phyloP scores from a whole-genome alignment of 2,329 filamentous ascomycete genomes.

The Parastagonospora nodorum region DNA sequence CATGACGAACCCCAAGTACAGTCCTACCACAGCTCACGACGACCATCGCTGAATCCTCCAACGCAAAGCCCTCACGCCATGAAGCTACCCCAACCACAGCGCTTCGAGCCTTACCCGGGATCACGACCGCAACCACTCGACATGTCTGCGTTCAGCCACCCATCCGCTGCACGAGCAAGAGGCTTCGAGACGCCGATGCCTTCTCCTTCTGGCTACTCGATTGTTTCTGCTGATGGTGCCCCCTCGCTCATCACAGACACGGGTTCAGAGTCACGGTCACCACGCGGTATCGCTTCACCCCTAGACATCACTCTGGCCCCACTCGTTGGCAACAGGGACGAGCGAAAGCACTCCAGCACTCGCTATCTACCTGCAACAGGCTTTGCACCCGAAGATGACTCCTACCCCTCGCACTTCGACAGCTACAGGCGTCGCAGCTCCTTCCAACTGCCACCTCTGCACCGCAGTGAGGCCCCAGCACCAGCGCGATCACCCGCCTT shows the following conservation, averaged over 20 bases:
- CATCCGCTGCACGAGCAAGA: slow-evolving; percentile 29
- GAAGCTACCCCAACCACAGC: slow-evolving; percentile 41
- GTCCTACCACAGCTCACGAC: slow-evolving; percentile 36
- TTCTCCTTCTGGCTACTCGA: slow-evolving; percentile 66
- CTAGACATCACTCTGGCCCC: slow-evolving; percentile 51
- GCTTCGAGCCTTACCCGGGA: slow-evolving; percentile 37
- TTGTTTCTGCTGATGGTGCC: slow-evolving; percentile 66
- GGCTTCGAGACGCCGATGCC: slow-evolving; percentile 63
- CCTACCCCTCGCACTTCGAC: slow-evolving; percentile 29
- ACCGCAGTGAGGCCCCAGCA: slow-evolving; percentile 22
- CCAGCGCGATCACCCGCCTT: slow-evolving; percentile 17
- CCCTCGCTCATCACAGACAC: slow-evolving; percentile 74
- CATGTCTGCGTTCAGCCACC: slow-evolving; percentile 29
- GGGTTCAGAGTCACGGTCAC: slow-evolving; percentile 54
- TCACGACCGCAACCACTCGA: slow-evolving; percentile 41
- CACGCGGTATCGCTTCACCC: slow-evolving; percentile 51
- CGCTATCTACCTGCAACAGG: slow-evolving; percentile 45
- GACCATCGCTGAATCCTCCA: slow-evolving; percentile 33
- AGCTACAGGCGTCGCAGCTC: slow-evolving; percentile 36
- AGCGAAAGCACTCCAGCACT: slow-evolving; percentile 45
- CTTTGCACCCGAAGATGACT: slow-evolving; percentile 46
- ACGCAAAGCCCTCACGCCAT: slow-evolving; percentile 35
- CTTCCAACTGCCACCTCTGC: slow-evolving; percentile 41
- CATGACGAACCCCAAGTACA: slow-evolving; percentile 33
- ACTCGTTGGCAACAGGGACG: slow-evolving; percentile 41